Conservation (phyloP, 331 rosid species). For the Acacia concinna region DNA sequence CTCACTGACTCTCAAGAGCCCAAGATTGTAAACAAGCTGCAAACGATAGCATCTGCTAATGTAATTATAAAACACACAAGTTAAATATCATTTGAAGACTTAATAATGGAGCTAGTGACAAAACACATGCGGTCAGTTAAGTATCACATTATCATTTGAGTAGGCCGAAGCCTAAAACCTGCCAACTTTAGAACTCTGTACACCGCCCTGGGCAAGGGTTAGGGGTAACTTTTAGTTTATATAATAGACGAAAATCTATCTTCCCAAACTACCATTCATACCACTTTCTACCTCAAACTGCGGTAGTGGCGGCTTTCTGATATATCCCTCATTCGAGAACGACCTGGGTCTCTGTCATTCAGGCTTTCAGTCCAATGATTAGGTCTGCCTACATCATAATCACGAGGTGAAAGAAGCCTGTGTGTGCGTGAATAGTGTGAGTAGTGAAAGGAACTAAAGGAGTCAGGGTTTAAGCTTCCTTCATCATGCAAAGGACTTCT, state of each 20-base stretch:
- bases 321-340: constrained; percentile 39
- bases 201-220: constrained; percentile 24
- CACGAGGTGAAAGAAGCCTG: constrained; percentile 33
- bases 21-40: neutral
- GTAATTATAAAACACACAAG: neutral
- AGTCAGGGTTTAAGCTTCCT: constrained; percentile 36
- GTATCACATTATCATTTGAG: neutral
- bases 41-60: neutral
- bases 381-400: constrained; percentile 37
- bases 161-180: constrained; percentile 4
- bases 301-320: constrained; percentile 48
- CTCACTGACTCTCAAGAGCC: neutral
- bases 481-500: constrained; percentile 52
- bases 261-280: constrained; percentile 15
- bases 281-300: constrained; percentile 49
- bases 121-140: neutral
- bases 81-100: too few relatives aligned
- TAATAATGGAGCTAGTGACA: neutral
- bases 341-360: constrained; percentile 42
- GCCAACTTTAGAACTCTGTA: constrained; percentile 36
- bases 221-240: neutral
- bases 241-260: constrained; percentile 13
- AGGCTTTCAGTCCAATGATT: constrained; percentile 40
- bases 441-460: constrained; percentile 44
- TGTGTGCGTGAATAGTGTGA: constrained; percentile 48